These are phyloP conservation scores for Acmispon strigosus DNA, from an alignment of 306 rosid species.

Conservation along the genomic window DNA sequence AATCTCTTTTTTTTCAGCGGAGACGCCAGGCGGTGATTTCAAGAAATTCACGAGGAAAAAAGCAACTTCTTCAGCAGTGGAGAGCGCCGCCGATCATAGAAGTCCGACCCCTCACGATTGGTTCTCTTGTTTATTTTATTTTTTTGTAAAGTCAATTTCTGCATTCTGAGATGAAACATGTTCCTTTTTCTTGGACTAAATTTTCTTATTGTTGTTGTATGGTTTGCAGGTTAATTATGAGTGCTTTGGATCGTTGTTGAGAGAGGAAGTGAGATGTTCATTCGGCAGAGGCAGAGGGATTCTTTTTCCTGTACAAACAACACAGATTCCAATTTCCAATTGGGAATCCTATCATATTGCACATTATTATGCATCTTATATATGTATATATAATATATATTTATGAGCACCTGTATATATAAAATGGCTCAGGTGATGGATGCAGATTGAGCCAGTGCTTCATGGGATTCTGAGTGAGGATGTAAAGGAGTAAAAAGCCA, in stretches of 20 bases:
- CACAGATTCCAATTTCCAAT: slow-evolving; percentile 19
- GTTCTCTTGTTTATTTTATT: slow-evolving; percentile 23
- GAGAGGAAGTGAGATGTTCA: slow-evolving; percentile 28
- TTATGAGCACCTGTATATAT: slow-evolving; percentile 2
- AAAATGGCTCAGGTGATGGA: slow-evolving; percentile 22
- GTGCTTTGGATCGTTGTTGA: slow-evolving; percentile 61
- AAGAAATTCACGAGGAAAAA: slow-evolving; percentile 60
- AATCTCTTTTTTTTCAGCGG: slow-evolving; percentile 32
- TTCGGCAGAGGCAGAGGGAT: slow-evolving; percentile 26
- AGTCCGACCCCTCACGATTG: slow-evolving; percentile 54
- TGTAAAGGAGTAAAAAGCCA: slow-evolving; percentile 9
- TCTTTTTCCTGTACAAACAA: slow-evolving; percentile 14
- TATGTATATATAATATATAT: neutral
- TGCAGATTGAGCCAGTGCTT: slow-evolving; percentile 23
- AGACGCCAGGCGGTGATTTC: slow-evolving; percentile 40
- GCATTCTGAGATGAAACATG: no score
- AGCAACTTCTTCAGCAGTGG: slow-evolving; percentile 13
- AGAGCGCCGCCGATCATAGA: slow-evolving; percentile 29
- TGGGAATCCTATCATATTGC: slow-evolving; percentile 7
- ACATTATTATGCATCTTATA: neutral
- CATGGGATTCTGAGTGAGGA: slow-evolving; percentile 23
- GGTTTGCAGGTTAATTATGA: slow-evolving; percentile 63
- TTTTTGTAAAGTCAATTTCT: neutral
- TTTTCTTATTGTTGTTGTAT: neutral
- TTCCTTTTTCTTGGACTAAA: neutral